phyloP scores from a whole-genome alignment of 768 basidiomycete species.

The Xanthoconium purpureum region DNA sequence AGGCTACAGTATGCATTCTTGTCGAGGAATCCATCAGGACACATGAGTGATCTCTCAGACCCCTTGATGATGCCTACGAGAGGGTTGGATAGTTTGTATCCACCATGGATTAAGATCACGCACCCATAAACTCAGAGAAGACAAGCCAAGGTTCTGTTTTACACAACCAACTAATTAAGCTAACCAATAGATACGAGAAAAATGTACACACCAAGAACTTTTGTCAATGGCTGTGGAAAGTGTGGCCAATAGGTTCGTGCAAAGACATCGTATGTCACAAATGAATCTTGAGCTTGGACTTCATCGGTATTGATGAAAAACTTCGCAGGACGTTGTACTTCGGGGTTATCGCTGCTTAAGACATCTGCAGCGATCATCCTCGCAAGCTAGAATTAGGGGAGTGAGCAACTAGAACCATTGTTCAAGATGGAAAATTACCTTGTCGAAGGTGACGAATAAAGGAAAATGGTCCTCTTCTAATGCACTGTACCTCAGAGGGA shows the following conservation, averaged over 20 bases:
- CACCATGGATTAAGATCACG: slow-evolving; percentile 1
- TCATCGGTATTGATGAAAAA: slow-evolving; percentile 18
- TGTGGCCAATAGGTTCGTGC: slow-evolving; percentile 55
- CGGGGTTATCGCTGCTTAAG: not conserved
- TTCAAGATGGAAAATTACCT: slow-evolving; percentile 35
- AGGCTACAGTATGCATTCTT: slow-evolving; percentile 44
- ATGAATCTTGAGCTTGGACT: slow-evolving; percentile 16
- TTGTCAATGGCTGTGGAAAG: slow-evolving; percentile 49
- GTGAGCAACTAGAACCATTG: not conserved
- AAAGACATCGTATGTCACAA: slow-evolving; percentile 49
- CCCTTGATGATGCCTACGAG: slow-evolving; percentile 60
- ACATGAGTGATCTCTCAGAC: slow-evolving; percentile 50
- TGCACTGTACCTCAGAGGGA: slow-evolving; percentile 51
- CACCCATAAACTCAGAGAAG: slow-evolving; percentile 65
- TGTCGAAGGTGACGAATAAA: slow-evolving; percentile 64
- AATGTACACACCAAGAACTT: slow-evolving; percentile 46
- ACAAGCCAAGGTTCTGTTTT: slow-evolving; percentile 56
- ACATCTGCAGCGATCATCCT: slow-evolving; percentile 29
- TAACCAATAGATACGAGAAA: not conserved
- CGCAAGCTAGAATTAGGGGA: slow-evolving; percentile 13
- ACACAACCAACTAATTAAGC: not conserved
- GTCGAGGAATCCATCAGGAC: slow-evolving; percentile 40
- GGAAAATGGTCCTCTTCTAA: slow-evolving; percentile 64
- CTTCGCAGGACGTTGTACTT: slow-evolving; percentile 4
- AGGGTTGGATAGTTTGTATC: not conserved